A percentile compares a stretch with the other conserved stretches of the same genome.
Evolutionary conservation across 345 rosid genomes (phyloP).

Genomic region (Bretschneidera sinensis): DNA sequence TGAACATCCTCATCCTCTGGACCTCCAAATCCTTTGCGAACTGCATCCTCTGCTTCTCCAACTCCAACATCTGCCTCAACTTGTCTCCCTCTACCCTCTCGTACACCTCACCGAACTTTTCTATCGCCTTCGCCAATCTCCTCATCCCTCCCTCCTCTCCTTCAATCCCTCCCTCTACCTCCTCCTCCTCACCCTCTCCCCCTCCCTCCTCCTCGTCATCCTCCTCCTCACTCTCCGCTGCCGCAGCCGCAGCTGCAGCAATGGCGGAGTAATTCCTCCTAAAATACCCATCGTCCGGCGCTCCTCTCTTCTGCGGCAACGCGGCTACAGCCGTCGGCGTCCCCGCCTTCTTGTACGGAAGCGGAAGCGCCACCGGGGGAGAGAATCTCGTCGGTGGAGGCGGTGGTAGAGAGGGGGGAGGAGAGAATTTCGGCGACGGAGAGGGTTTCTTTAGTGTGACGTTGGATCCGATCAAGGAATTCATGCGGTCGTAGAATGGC

Average conservation of each 20-base stretch:
- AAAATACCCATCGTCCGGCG: constrained; percentile 36
- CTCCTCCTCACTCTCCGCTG: no score
- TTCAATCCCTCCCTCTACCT: constrained; percentile 20
- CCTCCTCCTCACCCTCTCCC: constrained; percentile 23
- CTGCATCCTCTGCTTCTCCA: constrained; percentile 85
- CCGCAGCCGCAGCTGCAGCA: constrained; percentile 68
- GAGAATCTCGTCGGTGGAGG: constrained; percentile 20
- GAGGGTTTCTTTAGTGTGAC: constrained; percentile 33
- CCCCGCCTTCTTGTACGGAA: constrained; percentile 27
- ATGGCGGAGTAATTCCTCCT: constrained; percentile 61
- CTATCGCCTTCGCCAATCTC: constrained; percentile 56
- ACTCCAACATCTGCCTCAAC: constrained; percentile 70
- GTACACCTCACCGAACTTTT: constrained; percentile 66
- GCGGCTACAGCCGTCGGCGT: constrained; percentile 31
- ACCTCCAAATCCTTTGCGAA: constrained; percentile 75
- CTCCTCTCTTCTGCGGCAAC: constrained; percentile 64
- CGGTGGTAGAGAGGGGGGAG: constrained; percentile 7
- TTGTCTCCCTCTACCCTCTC: constrained; percentile 67
- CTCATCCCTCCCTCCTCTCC: constrained; percentile 44
- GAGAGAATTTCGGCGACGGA: constrained; percentile 28
- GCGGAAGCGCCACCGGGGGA: constrained; percentile 47
- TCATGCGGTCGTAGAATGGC: constrained; percentile 67
- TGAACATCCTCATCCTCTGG: constrained; percentile 77
- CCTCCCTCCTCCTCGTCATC: constrained; percentile 29
- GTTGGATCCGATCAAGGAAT: constrained; percentile 53